Conservation (phyloP, 306 rosid species). For the Lablab purpureus region DNA sequence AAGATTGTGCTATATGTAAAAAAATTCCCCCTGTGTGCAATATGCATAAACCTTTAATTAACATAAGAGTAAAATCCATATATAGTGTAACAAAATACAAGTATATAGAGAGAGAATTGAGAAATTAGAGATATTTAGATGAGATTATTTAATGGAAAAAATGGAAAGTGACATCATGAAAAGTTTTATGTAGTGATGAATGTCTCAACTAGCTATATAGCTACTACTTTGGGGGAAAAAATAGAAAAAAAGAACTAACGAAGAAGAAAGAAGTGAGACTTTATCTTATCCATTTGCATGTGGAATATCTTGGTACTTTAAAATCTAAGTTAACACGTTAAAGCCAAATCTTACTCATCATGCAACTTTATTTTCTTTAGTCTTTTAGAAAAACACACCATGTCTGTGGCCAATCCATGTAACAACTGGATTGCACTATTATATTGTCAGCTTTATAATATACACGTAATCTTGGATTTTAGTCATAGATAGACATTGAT, state of each 20-base stretch:
- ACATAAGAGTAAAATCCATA: background rate
- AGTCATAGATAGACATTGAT: background rate
- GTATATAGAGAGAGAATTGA: too few species aligned
- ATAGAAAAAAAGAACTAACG: background rate
- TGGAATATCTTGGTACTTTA: background rate
- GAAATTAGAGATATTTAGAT: too few species aligned
- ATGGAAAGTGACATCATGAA: too few species aligned
- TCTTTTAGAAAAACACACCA: background rate
- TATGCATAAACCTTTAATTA: background rate
- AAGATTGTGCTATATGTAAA: too few species aligned
- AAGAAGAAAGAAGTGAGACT: background rate
- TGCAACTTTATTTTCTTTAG: background rate
- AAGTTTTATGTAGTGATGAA: background rate
- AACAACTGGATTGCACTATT: slow-evolving; percentile 29
- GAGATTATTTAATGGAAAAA: too few species aligned
- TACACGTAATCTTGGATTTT: background rate
- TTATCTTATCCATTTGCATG: background rate
- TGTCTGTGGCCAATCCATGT: background rate
- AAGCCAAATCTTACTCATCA: background rate
- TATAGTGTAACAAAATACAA: too few species aligned
- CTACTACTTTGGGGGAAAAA: background rate
- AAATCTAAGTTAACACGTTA: slow-evolving; percentile 18
- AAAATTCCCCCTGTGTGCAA: too few species aligned
- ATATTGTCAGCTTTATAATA: background rate
- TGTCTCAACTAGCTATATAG: background rate